phyloP scores from a whole-genome alignment of 140 eudicot genomes.

The Ambrosia hybrid region DNA sequence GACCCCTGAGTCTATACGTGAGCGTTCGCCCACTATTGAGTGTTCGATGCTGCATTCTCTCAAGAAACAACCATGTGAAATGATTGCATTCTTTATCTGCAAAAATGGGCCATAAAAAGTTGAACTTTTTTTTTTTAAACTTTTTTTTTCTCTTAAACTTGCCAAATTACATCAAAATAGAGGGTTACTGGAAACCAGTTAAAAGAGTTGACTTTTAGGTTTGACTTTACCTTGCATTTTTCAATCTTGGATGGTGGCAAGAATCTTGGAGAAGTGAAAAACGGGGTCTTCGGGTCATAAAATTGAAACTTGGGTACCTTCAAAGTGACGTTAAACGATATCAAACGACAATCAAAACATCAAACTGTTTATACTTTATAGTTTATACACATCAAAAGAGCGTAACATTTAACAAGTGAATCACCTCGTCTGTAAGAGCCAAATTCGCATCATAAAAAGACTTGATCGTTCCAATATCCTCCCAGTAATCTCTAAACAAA shows the following conservation, averaged over 20 bases:
- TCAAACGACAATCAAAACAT: background rate
- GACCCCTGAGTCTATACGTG: slow-evolving; percentile 91
- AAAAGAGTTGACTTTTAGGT: background rate
- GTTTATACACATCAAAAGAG: background rate
- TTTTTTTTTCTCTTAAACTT: too few relatives aligned
- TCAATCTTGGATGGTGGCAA: slow-evolving; percentile 96
- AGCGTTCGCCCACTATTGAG: slow-evolving; percentile 96
- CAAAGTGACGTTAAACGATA: slow-evolving; percentile 22
- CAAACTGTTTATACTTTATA: background rate
- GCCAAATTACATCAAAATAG: background rate
- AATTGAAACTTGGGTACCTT: slow-evolving; percentile 88
- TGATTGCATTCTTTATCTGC: slow-evolving; percentile 90
- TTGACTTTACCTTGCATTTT: slow-evolving; percentile 60
- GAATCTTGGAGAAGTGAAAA: slow-evolving; percentile 91
- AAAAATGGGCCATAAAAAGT: slow-evolving; percentile 9
- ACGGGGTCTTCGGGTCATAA: slow-evolving; percentile 93
- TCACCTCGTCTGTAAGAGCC: slow-evolving; percentile 94
- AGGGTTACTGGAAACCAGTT: too few relatives aligned
- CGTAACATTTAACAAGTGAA: slow-evolving; percentile 3
- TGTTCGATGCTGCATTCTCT: slow-evolving; percentile 83
- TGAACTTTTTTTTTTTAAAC: background rate
- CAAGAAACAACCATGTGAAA: slow-evolving; percentile 95
- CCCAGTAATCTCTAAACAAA: slow-evolving; percentile 96
- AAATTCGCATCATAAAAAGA: slow-evolving; percentile 89
- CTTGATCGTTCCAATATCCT: slow-evolving; percentile 87